Percentiles rank a stretch among this genome's conserved stretches.
Conservation (phyloP, 306 rosid species). For the Corylus heterophylla region DNA sequence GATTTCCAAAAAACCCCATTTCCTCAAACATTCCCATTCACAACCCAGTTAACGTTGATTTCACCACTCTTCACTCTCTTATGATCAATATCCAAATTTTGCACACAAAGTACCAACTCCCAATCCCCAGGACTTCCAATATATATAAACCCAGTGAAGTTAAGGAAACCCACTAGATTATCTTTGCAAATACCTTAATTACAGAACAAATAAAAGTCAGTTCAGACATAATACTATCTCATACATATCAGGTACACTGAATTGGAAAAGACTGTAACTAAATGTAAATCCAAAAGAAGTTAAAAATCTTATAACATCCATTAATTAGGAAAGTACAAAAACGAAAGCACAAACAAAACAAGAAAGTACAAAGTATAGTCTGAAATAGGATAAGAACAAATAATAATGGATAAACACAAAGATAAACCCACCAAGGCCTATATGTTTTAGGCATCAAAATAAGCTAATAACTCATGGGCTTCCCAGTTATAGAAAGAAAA, state of each 20-base stretch:
- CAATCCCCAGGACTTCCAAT: not conserved
- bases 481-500: not conserved
- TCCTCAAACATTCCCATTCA: constrained; percentile 48
- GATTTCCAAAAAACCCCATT: constrained; percentile 41
- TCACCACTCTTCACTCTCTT: not conserved
- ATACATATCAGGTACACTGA: constrained; percentile 23
- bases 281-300: constrained; percentile 4
- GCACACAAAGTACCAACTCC: not conserved
- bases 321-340: not conserved
- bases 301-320: constrained; percentile 6
- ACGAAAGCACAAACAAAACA: not conserved
- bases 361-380: not conserved
- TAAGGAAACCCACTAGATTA: not conserved
- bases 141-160: not conserved
- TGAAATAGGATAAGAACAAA: not conserved
- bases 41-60: not conserved
- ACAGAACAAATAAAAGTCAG: constrained; percentile 6
- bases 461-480: not conserved
- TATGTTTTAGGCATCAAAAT: not conserved
- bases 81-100: not conserved
- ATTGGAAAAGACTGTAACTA: constrained; percentile 8
- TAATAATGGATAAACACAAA: not conserved
- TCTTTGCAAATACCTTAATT: constrained; percentile 13
- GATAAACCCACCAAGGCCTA: not conserved
- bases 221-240: not conserved